Conservation (phyloP, 202 grass and related monocot species). For the Cymbopogon flexuosus region DNA sequence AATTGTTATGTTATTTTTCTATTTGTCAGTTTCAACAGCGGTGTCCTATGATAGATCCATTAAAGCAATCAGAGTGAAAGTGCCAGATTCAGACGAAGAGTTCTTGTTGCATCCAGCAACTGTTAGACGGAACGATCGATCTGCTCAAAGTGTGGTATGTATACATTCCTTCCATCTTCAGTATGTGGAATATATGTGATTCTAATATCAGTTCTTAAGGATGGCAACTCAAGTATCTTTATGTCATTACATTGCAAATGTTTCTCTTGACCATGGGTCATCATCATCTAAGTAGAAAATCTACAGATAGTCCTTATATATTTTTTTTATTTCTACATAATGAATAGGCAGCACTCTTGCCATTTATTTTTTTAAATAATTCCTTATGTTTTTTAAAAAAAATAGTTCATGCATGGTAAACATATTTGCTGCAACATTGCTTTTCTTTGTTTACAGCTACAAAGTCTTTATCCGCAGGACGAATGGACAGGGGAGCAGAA, state of each 20-base stretch:
- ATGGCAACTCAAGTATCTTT: neutral
- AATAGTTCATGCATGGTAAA: neutral
- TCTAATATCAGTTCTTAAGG: neutral
- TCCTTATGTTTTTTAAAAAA: neutral
- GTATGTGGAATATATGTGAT: neutral
- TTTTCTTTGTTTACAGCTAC: conserved; percentile 20
- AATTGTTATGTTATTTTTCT: conserved; percentile 18
- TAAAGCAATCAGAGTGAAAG: conserved; percentile 90
- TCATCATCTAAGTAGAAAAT: neutral
- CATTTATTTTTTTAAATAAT: neutral
- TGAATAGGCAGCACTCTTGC: neutral
- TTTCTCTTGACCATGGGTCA: neutral
- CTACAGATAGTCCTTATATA: neutral
- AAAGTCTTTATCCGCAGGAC: conserved; percentile 44
- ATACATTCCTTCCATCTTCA: conserved; percentile 33
- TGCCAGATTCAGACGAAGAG: conserved; percentile 92
- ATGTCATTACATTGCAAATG: neutral
- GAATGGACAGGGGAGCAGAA: conserved; percentile 99
- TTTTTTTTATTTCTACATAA: neutral
- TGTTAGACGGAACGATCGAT: conserved; percentile 81
- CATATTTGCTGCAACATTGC: neutral
- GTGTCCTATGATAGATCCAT: conserved; percentile 66
- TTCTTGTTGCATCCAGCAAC: conserved; percentile 94
- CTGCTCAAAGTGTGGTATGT: conserved; percentile 95
- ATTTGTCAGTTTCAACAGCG: conserved; percentile 78